Evolutionary conservation across 2,329 filamentous ascomycete species (phyloP).

Genomic region (Fusarium papillatum): DNA sequence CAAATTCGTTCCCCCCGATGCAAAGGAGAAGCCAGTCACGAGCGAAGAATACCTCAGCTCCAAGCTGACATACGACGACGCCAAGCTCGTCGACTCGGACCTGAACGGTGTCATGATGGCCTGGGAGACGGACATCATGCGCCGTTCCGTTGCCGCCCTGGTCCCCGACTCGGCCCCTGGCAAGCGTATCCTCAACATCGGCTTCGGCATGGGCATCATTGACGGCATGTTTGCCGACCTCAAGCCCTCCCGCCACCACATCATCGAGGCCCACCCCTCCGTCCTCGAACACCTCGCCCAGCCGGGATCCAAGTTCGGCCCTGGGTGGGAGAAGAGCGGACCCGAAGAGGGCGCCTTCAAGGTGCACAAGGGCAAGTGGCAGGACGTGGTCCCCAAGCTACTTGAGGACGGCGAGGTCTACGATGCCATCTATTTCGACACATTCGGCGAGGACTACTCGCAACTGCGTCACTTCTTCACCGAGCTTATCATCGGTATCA

Average conservation of each 20-base stretch:
- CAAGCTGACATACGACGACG: conserved; percentile 72
- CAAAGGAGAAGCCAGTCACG: conserved; percentile 64
- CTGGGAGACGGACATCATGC: conserved; percentile 92
- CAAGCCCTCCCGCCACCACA: conserved; percentile 80
- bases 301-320: conserved; percentile 65
- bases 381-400: conserved; percentile 80
- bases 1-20: conserved; percentile 51
- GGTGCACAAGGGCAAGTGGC: conserved; percentile 80
- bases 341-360: conserved; percentile 77
- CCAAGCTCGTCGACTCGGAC: conserved; percentile 79
- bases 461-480: conserved; percentile 90
- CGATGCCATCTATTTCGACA: conserved; percentile 97
- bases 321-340: conserved; percentile 66
- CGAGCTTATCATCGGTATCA: conserved; percentile 85
- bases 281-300: conserved; percentile 75
- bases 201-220: conserved; percentile 93
- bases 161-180: conserved; percentile 62
- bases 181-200: conserved; percentile 84
- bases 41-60: conserved; percentile 79
- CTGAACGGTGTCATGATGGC: conserved; percentile 95
- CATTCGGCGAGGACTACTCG: conserved; percentile 93
- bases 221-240: conserved; percentile 81
- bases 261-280: conserved; percentile 87
- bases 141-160: conserved; percentile 78
- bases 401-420: conserved; percentile 78